Evolutionary conservation across 345 rosid genomes (phyloP).

Genomic region (Aegle marmelos): DNA sequence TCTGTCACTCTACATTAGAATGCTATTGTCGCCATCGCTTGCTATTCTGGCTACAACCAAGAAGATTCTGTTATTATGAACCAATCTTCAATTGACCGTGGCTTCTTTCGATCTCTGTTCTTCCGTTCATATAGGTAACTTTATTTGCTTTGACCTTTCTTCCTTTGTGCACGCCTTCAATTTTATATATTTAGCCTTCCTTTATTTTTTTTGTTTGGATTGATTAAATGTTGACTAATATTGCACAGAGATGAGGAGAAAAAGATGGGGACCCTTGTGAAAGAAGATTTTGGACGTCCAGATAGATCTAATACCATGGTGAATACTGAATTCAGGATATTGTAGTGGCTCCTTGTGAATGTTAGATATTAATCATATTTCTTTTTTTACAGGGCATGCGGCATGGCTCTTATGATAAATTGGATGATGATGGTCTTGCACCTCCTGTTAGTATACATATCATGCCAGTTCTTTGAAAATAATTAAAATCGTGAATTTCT

Average conservation of each 20-base stretch:
- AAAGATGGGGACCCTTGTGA: conserved; percentile 97
- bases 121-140: conserved; percentile 87
- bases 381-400: conserved; percentile 77
- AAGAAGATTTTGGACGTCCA: conserved; percentile 96
- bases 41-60: conserved; percentile 98
- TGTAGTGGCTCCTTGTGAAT: conserved; percentile 1
- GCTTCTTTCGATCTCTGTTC: conserved; percentile 91
- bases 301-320: conserved; percentile 93
- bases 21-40: conserved; percentile 94
- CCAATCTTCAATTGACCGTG: conserved; percentile 95
- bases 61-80: conserved; percentile 99
- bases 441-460: conserved; percentile 70
- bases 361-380: conserved; percentile 13
- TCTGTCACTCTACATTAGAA: conserved; percentile 43
- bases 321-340: conserved; percentile 15
- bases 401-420: conserved; percentile 95
- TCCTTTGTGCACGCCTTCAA: neutral
- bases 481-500: neutral
- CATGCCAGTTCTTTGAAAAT: neutral
- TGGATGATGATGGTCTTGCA: conserved; percentile 99
- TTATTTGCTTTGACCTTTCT: neutral
- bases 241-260: conserved; percentile 88
- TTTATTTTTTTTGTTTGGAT: neutral
- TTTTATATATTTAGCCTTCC: neutral
- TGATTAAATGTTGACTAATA: neutral